Evolutionary conservation across 139 green algal genomes (phyloP).

Genomic region (Chlorella ohadii): DNA sequence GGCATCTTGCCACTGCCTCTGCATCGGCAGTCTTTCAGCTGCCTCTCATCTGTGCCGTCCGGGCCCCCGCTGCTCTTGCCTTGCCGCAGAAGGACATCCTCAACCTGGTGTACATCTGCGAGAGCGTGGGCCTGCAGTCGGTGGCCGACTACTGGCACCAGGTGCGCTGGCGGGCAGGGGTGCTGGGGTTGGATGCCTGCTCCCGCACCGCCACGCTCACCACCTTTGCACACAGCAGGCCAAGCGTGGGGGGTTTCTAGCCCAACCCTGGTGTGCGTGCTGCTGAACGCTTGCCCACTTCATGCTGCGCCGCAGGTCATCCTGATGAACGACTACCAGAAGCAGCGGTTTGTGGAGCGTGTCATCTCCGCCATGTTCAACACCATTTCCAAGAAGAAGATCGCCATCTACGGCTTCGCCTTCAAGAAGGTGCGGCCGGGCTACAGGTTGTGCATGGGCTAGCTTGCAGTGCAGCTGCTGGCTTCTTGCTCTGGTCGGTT

Average conservation of each 20-base stretch:
- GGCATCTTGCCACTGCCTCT: not conserved
- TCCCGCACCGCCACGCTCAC: no score
- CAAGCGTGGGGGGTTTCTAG: no score
- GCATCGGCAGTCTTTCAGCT: no score
- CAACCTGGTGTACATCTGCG: constrained; percentile 98
- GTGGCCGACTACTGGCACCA: constrained; percentile 96
- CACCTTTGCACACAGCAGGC: no score
- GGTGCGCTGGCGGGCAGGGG: constrained; percentile 22
- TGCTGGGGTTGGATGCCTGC: no score
- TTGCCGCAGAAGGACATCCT: constrained; percentile 86
- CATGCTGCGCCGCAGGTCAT: constrained; percentile 69
- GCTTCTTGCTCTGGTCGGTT: no score
- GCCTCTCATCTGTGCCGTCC: not conserved
- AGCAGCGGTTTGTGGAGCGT: constrained; percentile 95
- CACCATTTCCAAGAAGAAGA: constrained; percentile 96
- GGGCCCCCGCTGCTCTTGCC: not conserved
- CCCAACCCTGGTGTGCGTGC: no score
- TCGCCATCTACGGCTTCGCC: constrained; percentile 96
- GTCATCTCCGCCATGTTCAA: constrained; percentile 99
- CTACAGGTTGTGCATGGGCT: no score
- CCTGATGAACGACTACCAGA: constrained; percentile 99
- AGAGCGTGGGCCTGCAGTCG: constrained; percentile 91
- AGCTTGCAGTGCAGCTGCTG: no score
- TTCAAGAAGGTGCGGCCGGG: constrained; percentile 98
- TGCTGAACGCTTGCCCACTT: not conserved